phyloP scores from a whole-genome alignment of 2,329 filamentous ascomycete species.

The Aspergillus sp. region DNA sequence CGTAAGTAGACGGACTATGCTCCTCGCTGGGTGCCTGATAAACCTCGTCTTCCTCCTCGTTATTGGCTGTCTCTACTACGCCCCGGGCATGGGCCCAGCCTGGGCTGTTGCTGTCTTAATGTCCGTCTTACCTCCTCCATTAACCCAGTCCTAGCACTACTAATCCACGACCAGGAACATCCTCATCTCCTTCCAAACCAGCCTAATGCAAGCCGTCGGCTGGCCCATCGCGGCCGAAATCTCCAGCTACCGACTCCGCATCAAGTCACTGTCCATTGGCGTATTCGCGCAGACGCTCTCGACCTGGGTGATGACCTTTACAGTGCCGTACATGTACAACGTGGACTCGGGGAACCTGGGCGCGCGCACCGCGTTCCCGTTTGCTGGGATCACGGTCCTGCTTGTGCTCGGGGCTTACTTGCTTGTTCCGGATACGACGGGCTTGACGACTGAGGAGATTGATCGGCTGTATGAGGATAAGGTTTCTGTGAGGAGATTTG shows the following conservation, averaged over 20 bases:
- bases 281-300: conserved; percentile 3
- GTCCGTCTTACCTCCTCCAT: neutral
- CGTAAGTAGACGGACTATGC: conserved; percentile 1
- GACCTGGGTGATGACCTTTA: neutral
- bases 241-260: conserved; percentile 1
- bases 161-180: neutral
- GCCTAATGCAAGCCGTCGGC: conserved; percentile 5
- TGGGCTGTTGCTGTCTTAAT: conserved; percentile 19
- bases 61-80: conserved; percentile 15
- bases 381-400: conserved; percentile 2
- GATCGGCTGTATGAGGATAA: conserved; percentile 6
- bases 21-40: conserved; percentile 1
- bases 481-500: neutral
- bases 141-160: neutral
- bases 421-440: neutral
- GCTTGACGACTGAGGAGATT: conserved; percentile 2
- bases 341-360: conserved; percentile 1
- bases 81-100: conserved; percentile 6
- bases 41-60: conserved; percentile 15
- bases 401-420: neutral
- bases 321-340: conserved; percentile 4
- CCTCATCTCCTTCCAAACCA: conserved; percentile 5
- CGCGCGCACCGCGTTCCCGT: neutral
- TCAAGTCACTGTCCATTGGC: neutral
- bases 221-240: conserved; percentile 7